These are phyloP conservation scores for Penicillium samsonianum DNA, from an alignment of 495 filamentous ascomycete genomes.

Conservation along the genomic window DNA sequence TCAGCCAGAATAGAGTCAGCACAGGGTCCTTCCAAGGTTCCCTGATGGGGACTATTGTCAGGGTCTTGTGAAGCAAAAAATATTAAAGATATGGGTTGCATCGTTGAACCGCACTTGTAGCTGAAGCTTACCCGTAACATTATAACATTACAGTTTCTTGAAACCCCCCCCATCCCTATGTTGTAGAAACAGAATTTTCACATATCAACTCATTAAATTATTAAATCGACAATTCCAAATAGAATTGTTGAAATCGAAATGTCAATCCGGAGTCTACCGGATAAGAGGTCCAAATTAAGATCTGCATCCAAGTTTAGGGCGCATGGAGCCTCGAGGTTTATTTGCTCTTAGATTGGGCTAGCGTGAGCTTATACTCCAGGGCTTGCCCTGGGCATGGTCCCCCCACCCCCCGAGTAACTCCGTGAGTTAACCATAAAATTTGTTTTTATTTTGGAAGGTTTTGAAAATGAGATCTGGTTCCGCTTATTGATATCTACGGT, in stretches of 20 bases:
- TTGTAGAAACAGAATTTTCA: neutral
- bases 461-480: no score
- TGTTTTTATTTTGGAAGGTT: neutral
- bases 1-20: neutral
- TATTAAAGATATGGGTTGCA: neutral
- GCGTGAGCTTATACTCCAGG: neutral
- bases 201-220: neutral
- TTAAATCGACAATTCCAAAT: neutral
- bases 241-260: neutral
- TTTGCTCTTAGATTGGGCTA: neutral
- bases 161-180: neutral
- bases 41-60: neutral
- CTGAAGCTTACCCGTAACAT: neutral
- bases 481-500: no score
- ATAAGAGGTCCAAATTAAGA: slow-evolving; percentile 22
- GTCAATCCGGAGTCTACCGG: slow-evolving; percentile 14
- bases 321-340: neutral
- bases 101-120: neutral
- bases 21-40: neutral
- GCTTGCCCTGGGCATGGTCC: neutral
- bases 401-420: slow-evolving; percentile 11
- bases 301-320: slow-evolving; percentile 19
- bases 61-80: neutral
- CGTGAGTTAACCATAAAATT: slow-evolving; percentile 10
- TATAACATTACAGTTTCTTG: neutral